phyloP scores from a whole-genome alignment of 2,329 filamentous ascomycete genomes.

The Talaromyces amestolkiae region DNA sequence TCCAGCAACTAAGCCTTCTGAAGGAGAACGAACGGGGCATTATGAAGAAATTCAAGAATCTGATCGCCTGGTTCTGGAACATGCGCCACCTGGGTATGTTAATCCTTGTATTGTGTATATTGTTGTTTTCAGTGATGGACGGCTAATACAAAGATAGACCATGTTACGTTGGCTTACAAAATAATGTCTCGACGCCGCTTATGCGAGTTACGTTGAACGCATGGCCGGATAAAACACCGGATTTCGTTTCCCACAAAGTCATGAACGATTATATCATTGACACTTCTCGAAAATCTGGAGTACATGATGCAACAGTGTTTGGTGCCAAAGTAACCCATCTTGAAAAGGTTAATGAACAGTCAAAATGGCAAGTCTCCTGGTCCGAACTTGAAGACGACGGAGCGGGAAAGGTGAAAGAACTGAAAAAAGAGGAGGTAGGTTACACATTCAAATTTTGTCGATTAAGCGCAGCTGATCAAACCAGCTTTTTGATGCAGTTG shows the following conservation, averaged over 20 bases:
- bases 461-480: neutral
- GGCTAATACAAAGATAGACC: conserved; percentile 35
- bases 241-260: conserved; percentile 57
- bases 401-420: neutral
- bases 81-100: conserved; percentile 52
- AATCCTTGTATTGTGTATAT: no score
- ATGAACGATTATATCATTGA: conserved; percentile 62
- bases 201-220: conserved; percentile 49
- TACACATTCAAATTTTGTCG: neutral
- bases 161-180: conserved; percentile 53
- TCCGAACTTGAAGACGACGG: conserved; percentile 37
- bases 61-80: conserved; percentile 26
- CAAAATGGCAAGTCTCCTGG: conserved; percentile 54
- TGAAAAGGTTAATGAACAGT: conserved; percentile 42
- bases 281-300: conserved; percentile 52
- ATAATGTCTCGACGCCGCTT: conserved; percentile 54
- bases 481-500: conserved; percentile 49
- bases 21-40: conserved; percentile 8
- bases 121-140: no score
- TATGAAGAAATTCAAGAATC: conserved; percentile 9
- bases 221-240: conserved; percentile 61
- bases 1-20: conserved; percentile 32
- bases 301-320: conserved; percentile 53
- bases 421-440: neutral
- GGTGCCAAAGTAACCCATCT: conserved; percentile 59